Percentiles rank a stretch among this genome's conserved stretches.
These are phyloP conservation scores for Sarocladium strictum DNA, from an alignment of 2,329 filamentous ascomycete genomes.

Conservation along the genomic window DNA sequence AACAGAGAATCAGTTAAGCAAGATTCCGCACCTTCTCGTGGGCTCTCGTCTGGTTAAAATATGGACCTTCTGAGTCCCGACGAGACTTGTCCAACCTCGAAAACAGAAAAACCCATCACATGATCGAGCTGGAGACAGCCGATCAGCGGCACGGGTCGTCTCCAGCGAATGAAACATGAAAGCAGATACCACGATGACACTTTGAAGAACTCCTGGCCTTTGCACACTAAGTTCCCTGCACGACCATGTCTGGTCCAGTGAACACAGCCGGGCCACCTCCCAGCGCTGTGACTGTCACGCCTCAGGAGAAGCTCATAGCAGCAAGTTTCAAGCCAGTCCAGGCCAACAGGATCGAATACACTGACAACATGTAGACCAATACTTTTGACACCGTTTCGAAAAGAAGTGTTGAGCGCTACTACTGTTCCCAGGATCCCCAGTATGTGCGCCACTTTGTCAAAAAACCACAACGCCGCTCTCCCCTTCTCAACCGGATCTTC, in stretches of 20 bases:
- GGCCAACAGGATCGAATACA: too few species aligned
- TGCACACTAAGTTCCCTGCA: too few species aligned
- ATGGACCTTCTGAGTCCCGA: too few species aligned
- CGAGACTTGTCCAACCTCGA: neutral
- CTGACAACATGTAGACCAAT: conserved; percentile 57
- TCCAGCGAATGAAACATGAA: too few species aligned
- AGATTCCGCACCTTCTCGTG: too few species aligned
- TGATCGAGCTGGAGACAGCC: too few species aligned
- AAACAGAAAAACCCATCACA: neutral
- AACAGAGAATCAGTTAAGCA: too few species aligned
- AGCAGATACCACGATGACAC: too few species aligned
- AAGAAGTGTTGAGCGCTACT: conserved; percentile 83
- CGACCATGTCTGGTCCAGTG: neutral
- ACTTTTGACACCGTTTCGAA: conserved; percentile 91
- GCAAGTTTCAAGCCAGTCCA: neutral
- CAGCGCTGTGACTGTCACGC: neutral
- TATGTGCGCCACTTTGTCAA: conserved; percentile 85
- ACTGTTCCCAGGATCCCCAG: conserved; percentile 70
- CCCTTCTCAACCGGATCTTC: conserved; percentile 85
- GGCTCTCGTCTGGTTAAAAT: too few species aligned
- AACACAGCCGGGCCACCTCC: neutral
- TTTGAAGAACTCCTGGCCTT: too few species aligned
- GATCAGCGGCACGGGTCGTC: too few species aligned
- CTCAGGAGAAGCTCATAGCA: neutral
- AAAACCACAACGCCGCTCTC: conserved; percentile 76